Percentiles rank a stretch among this genome's conserved stretches.
phyloP scores from a whole-genome alignment of 2,329 filamentous ascomycete species.

The Pseudohalonectria lignicola region DNA sequence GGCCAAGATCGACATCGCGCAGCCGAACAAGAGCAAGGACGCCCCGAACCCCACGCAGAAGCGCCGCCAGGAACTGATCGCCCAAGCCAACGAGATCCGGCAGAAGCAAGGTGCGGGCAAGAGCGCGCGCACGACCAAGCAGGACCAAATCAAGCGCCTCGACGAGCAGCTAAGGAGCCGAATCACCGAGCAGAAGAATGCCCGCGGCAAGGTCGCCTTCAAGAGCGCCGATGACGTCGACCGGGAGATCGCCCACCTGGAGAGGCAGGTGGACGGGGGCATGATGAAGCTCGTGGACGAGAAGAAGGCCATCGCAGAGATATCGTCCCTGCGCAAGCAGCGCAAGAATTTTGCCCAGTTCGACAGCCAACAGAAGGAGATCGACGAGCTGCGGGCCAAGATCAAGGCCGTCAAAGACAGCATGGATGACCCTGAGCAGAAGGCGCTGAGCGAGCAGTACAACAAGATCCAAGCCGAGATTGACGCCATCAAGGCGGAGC shows the following conservation, averaged over 20 bases:
- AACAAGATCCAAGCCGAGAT: constrained; percentile 77
- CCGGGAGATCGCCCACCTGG: constrained; percentile 66
- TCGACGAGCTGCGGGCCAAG: constrained; percentile 77
- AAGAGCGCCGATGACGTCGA: constrained; percentile 86
- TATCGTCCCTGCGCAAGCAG: constrained; percentile 73
- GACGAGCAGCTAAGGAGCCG: constrained; percentile 82
- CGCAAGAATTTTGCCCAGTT: constrained; percentile 86
- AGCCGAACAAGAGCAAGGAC: constrained; percentile 64
- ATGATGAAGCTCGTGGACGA: constrained; percentile 95
- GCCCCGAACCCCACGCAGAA: constrained; percentile 71
- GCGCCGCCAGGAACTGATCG: constrained; percentile 75
- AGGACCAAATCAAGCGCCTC: constrained; percentile 86
- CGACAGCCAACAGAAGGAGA: constrained; percentile 76
- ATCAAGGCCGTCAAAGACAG: constrained; percentile 82
- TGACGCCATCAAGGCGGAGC: constrained; percentile 81
- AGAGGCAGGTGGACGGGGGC: constrained; percentile 78
- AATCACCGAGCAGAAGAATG: constrained; percentile 77
- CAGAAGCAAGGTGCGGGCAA: constrained; percentile 84
- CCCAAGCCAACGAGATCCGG: constrained; percentile 73
- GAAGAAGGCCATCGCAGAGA: constrained; percentile 81
- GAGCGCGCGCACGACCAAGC: constrained; percentile 62
- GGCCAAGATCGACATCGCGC: constrained; percentile 75
- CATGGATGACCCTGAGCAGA: constrained; percentile 84
- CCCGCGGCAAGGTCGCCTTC: constrained; percentile 70
- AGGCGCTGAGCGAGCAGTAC: constrained; percentile 80